Base-by-base conservation (phyloP, 495 filamentous ascomycete genomes). In the Parmelia sp. region DNA sequence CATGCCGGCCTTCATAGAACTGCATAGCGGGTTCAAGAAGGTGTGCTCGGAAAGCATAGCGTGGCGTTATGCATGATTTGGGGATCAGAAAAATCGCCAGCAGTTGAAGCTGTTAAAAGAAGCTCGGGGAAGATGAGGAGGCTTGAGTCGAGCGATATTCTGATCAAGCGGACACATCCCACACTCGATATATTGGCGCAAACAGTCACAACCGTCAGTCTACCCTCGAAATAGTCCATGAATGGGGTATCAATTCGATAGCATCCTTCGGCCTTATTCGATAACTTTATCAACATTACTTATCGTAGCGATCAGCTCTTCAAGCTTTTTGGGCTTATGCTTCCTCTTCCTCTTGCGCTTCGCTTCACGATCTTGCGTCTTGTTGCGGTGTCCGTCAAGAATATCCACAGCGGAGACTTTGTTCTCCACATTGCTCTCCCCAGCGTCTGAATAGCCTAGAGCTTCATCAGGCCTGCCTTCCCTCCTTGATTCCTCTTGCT, bases 261-360 rank as follows among this genome's bases (percentile, higher is more conserved):
- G 23, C 45, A 27, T 27, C n/a, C n/a, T 68, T n/a, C n/a, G n/a
- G 25, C 44, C 45, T 61, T 70, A 42, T 61, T 65, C 42, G 37
- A 37, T 56, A 65, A 62, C 42, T 70, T 66, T 40, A 56, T 39
- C 56, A 64, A 56, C 33, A 67, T n/a, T 49, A 42, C 59, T 64
- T 66, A 40, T 44, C 37, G 36, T 44, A 21, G 21, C 42, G 44
- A 29, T 14, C n/a, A 66, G 42, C 39, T 27, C 62, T 44, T 23
- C 68, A 62, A 29, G 56, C 65, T 45, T 61, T 36, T 67, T 59
- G 23, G 64, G 37, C 51, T 77, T 71, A 66, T 80, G 78, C 65
- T 78, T 79, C 36, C 80, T 73, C 69, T 75, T 83, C 63, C 83
- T 78, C 70, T 78, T 83, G 44, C 76, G 68, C 64, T 76, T 79